Conservation (phyloP, 2,329 filamentous ascomycete species). For the Nemania sp. region DNA sequence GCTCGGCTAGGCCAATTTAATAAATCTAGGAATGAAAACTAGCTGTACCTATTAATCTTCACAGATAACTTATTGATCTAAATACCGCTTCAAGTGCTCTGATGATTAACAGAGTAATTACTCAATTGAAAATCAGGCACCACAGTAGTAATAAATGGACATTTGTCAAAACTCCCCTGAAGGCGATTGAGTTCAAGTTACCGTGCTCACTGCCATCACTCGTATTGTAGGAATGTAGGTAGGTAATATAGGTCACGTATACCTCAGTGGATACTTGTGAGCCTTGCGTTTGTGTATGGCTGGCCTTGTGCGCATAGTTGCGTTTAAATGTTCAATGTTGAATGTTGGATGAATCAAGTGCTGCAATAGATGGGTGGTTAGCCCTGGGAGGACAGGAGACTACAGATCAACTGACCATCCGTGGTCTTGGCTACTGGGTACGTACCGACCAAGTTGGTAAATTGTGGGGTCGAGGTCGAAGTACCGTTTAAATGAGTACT, state of each 20-base stretch:
- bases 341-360: neutral
- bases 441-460: too few relatives aligned
- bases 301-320: neutral
- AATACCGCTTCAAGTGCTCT: neutral
- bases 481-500: too few relatives aligned
- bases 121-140: neutral
- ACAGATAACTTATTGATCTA: neutral
- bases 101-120: too few relatives aligned
- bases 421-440: too few relatives aligned
- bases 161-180: neutral
- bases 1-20: neutral
- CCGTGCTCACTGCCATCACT: neutral
- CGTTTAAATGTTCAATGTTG: too few relatives aligned
- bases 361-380: neutral
- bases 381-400: too few relatives aligned
- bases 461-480: too few relatives aligned
- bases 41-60: neutral
- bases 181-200: neutral
- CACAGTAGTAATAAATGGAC: neutral
- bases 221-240: neutral
- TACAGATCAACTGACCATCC: too few relatives aligned
- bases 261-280: slow-evolving; percentile 9
- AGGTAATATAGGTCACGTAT: neutral
- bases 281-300: slow-evolving; percentile 15
- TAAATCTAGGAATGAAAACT: neutral